These are phyloP conservation scores for Apiotrichum sp. DNA, from an alignment of 1,284 basidiomycete species.

Conservation along the genomic window DNA sequence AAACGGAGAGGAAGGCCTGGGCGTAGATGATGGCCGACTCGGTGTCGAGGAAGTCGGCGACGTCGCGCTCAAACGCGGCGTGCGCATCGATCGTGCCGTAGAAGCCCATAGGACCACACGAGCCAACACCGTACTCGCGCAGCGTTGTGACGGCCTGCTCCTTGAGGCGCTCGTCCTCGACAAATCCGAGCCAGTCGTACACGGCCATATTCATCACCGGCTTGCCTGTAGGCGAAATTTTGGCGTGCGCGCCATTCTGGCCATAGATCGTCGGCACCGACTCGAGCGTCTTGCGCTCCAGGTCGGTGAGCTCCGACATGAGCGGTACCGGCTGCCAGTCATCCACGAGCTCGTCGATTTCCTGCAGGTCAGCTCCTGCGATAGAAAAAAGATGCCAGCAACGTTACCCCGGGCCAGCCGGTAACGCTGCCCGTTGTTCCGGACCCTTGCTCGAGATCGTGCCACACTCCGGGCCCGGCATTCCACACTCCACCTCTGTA, in stretches of 20 bases:
- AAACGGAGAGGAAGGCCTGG: constrained; percentile 86
- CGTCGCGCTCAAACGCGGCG: constrained; percentile 76
- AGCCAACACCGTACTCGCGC: constrained; percentile 88
- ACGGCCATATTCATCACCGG: constrained; percentile 77
- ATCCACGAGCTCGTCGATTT: constrained; percentile 92
- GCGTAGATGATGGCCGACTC: constrained; percentile 89
- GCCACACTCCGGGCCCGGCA: too few relatives aligned
- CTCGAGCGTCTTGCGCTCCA: constrained; percentile 63
- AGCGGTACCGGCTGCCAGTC: constrained; percentile 92
- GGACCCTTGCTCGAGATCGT: too few relatives aligned
- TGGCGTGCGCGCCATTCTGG: constrained; percentile 74
- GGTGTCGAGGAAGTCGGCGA: constrained; percentile 84
- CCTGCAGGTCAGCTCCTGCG: constrained; percentile 53
- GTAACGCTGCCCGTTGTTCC: too few relatives aligned
- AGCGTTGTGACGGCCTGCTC: constrained; percentile 77
- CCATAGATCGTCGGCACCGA: constrained; percentile 75
- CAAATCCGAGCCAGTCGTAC: constrained; percentile 87
- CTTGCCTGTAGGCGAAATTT: constrained; percentile 67
- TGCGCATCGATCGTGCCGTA: constrained; percentile 97
- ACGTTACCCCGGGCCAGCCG: too few relatives aligned
- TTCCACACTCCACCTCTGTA: too few relatives aligned
- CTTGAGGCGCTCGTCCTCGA: constrained; percentile 82
- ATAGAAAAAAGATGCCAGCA: too few relatives aligned
- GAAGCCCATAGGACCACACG: constrained; percentile 95
- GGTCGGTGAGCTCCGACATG: constrained; percentile 53